Base-by-base conservation (phyloP, 2,329 filamentous ascomycete genomes). In the Stylonectria norvegica region DNA sequence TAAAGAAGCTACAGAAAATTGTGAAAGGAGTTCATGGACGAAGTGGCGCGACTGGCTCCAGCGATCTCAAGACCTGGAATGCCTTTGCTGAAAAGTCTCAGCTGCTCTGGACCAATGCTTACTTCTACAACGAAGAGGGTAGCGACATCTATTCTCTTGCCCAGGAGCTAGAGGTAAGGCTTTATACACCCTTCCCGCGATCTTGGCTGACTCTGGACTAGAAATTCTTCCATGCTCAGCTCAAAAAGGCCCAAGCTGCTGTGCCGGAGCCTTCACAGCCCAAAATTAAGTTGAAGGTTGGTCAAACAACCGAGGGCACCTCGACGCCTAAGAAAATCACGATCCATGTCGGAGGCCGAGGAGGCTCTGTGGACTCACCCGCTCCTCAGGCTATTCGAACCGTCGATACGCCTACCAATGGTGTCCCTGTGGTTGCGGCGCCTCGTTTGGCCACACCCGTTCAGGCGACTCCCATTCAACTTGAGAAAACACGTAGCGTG, bases 81-180 rank as follows among this genome's bases (percentile, higher is more conserved):
- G 76, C 81, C 1, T 88, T 95, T 50, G 88, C 89, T 60, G 82
- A 89, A 38, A 86, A 86, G 56, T 75, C 87, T 10, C 86, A 82
- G 55, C 75, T 87, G 37, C 81, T 96, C 30, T 96, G 90, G 90
- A 77, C 76, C 34, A 96, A 96, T 63, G 89, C 89, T 0, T 85
- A 82, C 56, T 84, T 84, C 43, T 96, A 91, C 70, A 96, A 96
- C 52, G 88, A 95, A 62, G 89, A 95, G 58, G 86, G 85, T 4
- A 95, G 90, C 57, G 85, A 89, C 12, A 90, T 95, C 36, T 88
- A 83, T 49, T 72, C 78, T 16, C 71, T 93, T 45, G 88, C 89
- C 1, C 78, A 82, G 34, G 82, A 93, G 44, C 77, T 96, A 5
- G 83, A 94, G 78, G 87, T 88, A 68, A 34, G 55, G n/a, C n/a